Conservation (phyloP, 2,329 filamentous ascomycete genomes). For the Thielaviopsis populi region DNA sequence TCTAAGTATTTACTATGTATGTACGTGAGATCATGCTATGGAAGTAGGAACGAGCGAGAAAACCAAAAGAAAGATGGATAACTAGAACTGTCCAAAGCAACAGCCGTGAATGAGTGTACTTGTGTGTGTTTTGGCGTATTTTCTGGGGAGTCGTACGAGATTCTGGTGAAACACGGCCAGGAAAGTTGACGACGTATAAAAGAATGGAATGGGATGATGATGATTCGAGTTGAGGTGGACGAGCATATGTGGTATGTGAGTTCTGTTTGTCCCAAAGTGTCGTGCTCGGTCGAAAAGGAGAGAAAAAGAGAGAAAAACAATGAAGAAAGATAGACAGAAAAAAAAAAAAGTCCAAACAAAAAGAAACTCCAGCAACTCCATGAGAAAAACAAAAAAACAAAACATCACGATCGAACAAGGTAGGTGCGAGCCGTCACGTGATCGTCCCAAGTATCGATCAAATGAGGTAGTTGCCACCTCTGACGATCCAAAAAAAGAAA, state of each 20-base stretch:
- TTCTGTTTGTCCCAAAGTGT: neutral
- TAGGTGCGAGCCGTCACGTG: neutral
- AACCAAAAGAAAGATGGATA: neutral
- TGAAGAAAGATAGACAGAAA: neutral
- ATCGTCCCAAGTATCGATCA: neutral
- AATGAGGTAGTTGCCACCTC: neutral
- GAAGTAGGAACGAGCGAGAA: neutral
- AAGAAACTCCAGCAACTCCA: slow-evolving; percentile 3
- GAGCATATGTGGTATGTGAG: neutral
- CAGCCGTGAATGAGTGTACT: neutral
- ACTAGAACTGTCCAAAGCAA: neutral
- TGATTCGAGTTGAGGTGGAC: neutral
- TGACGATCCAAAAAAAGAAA: neutral
- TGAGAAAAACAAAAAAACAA: neutral
- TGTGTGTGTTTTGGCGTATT: too few relatives aligned
- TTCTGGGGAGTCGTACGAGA: too few relatives aligned
- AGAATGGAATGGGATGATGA: neutral
- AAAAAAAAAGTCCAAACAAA: neutral
- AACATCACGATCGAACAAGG: neutral
- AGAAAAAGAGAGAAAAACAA: neutral
- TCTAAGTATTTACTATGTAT: neutral
- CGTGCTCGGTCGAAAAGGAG: neutral
- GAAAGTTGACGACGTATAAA: neutral
- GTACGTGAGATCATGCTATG: neutral
- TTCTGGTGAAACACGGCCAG: too few relatives aligned